Evolutionary conservation across 73 alveolate genomes (phyloP).

Genomic region (Uronychia binucleata): DNA sequence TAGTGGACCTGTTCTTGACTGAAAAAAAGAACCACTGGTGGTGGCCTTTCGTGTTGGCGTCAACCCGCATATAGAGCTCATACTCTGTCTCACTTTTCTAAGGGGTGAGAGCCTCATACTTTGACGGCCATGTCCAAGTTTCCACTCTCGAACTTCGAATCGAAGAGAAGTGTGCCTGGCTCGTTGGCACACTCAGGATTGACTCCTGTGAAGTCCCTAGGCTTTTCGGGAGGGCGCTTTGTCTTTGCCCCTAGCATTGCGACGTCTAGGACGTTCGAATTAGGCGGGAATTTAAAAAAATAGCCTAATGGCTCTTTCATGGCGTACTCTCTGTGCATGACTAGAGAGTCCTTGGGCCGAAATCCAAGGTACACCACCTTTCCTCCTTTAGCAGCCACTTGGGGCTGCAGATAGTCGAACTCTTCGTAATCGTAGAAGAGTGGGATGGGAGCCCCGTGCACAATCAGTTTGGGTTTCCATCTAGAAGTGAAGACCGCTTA

Average conservation of each 20-base stretch:
- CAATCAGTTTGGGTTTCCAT: conserved; percentile 40
- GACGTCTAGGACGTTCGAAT: conserved; percentile 30
- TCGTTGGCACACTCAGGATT: conserved; percentile 17
- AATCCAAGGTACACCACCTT: conserved; percentile 15
- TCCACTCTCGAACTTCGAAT: conserved; percentile 53
- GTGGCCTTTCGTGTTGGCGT: conserved; percentile 81
- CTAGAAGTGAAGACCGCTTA: conserved; percentile 13
- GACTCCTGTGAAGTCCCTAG: conserved; percentile 35
- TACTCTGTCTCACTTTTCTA: conserved; percentile 48
- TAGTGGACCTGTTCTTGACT: conserved; percentile 49
- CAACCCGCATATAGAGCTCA: conserved; percentile 77
- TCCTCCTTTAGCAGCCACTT: conserved; percentile 15
- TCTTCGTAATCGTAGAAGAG: conserved; percentile 39
- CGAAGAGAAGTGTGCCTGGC: conserved; percentile 12
- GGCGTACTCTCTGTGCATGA: conserved; percentile 46
- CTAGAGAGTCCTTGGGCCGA: conserved; percentile 38
- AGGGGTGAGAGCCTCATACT: not conserved
- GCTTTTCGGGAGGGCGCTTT: conserved; percentile 8
- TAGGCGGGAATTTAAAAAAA: conserved; percentile 46
- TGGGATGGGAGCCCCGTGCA: conserved; percentile 50
- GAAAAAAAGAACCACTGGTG: conserved; percentile 82
- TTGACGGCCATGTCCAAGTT: conserved; percentile 56
- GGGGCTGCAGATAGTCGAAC: conserved; percentile 28
- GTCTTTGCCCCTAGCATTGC: conserved; percentile 31
- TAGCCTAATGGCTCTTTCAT: not conserved